Base-by-base conservation (phyloP, 2,329 filamentous ascomycete species). In the Aspergillus novofumigatus region DNA sequence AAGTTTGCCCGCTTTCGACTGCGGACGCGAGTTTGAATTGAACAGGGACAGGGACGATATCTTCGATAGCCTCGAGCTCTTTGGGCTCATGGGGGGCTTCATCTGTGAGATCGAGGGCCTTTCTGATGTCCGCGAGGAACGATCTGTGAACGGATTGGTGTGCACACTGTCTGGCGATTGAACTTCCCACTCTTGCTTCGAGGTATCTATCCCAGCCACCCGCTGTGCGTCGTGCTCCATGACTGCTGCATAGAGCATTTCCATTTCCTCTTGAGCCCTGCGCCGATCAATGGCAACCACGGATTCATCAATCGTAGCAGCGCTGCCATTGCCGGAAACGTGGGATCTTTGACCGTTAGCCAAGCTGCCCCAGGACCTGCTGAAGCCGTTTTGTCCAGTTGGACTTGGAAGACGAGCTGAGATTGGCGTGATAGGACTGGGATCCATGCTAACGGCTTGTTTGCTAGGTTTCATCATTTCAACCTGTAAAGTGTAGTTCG, bases 191-290 rank as follows among this genome's bases (percentile, higher is more conserved):
- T 49, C 63, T 53, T 61, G 59, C 38, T 56, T 57, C 11, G 61
- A 55, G 49, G 65, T 56, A 23, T 67, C 60, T 6, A 65, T 48
- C 10, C 58, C 63, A 1, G 68, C 63, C 14, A 69, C 66, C 59
- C 78, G 81, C 61, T 78, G 76, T 49, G 80, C 81, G 62, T 97
- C 92, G 66, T 96, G 90, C 72, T 92, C 91, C 86, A 96, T 89
- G 62, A 96, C 92, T 64, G 92, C 89, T 60, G 87, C 91, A 76
- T 97, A 97, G 72, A 97, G 86, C 66, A 90, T 86, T 73, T 96
- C 92, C 74, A 97, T 86, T 72, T 96, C 90, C 62, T 87, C 81
- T 73, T 94, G 87, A 61, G 90, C 86, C 78, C 88, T 87, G 68
- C 83, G 81, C 70, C 83, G 85, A 74, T 96, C 90, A 59, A 84